Conservation (phyloP, 305 asterid genomes). For the Fraxinus sp. region DNA sequence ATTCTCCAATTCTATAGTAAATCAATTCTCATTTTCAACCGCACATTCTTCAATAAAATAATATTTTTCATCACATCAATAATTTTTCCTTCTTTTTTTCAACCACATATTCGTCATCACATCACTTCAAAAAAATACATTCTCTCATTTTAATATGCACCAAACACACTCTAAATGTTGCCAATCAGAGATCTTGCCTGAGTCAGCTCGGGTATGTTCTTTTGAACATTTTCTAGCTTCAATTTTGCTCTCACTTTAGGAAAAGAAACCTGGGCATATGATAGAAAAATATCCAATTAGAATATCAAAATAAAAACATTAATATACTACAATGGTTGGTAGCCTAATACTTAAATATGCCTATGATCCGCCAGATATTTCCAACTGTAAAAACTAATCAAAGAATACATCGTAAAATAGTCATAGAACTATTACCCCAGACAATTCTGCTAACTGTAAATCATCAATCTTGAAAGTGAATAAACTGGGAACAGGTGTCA, state of each 20-base stretch:
- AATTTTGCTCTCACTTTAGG: constrained; percentile 76
- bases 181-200: constrained; percentile 58
- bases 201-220: constrained; percentile 68
- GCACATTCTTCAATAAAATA: too few relatives aligned
- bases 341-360: not conserved
- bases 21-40: too few relatives aligned
- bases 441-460: constrained; percentile 63
- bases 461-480: constrained; percentile 92
- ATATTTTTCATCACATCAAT: too few relatives aligned
- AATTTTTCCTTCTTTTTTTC: too few relatives aligned
- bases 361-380: not conserved
- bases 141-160: too few relatives aligned
- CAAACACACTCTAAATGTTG: not conserved
- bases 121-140: too few relatives aligned
- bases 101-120: too few relatives aligned
- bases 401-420: constrained; percentile 9
- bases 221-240: constrained; percentile 53
- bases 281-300: constrained; percentile 3
- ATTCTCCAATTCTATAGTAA: too few relatives aligned
- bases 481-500: constrained; percentile 90
- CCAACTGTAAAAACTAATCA: constrained; percentile 9
- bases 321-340: not conserved
- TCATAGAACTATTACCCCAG: constrained; percentile 67
- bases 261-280: constrained; percentile 57
- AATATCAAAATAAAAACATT: not conserved